phyloP scores from a whole-genome alignment of 441 rosid genomes.

The Aleurites moluccanus region DNA sequence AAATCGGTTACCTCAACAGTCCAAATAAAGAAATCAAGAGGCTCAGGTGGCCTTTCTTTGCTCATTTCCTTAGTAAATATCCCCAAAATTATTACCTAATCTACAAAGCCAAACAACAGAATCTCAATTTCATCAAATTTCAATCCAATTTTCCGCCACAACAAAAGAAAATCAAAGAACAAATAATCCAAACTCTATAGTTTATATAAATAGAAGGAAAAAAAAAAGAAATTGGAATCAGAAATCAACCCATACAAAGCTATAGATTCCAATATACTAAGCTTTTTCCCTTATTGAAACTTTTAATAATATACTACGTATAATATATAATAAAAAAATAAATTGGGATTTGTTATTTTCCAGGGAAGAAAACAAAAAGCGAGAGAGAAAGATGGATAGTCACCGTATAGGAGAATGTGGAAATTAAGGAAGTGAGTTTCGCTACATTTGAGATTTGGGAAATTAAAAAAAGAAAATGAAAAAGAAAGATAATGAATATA shows the following conservation, averaged over 20 bases:
- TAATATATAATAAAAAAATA: background rate
- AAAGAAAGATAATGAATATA: background rate
- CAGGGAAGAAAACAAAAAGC: conserved; percentile 32
- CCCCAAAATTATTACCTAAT: conserved; percentile 10
- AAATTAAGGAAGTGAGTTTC: background rate
- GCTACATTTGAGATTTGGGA: background rate
- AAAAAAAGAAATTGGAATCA: background rate
- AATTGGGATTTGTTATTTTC: conserved; percentile 15
- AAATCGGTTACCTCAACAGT: conserved; percentile 75
- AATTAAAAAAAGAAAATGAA: background rate
- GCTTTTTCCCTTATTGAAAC: background rate
- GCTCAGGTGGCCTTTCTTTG: conserved; percentile 84
- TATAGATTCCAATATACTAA: background rate
- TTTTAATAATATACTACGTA: background rate
- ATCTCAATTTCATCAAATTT: background rate
- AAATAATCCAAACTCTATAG: background rate
- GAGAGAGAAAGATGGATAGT: background rate
- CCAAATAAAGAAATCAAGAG: conserved; percentile 99
- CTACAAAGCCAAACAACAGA: conserved; percentile 3
- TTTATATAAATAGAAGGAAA: background rate
- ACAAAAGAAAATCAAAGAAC: background rate
- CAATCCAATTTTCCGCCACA: background rate
- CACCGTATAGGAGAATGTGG: conserved; percentile 3
- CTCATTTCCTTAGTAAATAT: conserved; percentile 48
- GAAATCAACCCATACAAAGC: background rate